Conservation (phyloP, 495 filamentous ascomycete genomes). For the Pseudomonodictys pantanalensis region DNA sequence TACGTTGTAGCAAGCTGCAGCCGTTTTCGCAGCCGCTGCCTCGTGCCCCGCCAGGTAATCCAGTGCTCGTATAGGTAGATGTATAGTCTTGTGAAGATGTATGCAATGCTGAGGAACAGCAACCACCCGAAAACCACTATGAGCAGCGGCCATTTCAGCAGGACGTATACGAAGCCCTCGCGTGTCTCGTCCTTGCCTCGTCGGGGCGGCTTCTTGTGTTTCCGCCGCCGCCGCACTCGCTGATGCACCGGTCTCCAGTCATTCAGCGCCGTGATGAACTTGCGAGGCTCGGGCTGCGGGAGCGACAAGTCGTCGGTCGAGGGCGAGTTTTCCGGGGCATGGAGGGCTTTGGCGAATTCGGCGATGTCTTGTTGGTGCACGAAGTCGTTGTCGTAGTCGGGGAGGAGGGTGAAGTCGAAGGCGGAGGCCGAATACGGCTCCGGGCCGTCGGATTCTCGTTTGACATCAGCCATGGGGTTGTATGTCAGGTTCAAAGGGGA, state of each 20-base stretch:
- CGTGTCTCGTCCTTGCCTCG: conserved; percentile 80
- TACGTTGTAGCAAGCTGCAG: conserved; percentile 71
- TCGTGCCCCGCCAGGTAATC: conserved; percentile 69
- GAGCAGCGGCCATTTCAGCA: conserved; percentile 91
- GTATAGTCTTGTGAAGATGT: conserved; percentile 80
- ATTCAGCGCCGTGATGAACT: conserved; percentile 48
- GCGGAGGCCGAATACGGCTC: conserved; percentile 29
- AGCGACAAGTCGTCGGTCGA: conserved; percentile 41
- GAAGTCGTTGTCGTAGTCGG: conserved; percentile 46
- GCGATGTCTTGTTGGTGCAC: conserved; percentile 39
- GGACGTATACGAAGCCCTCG: conserved; percentile 82
- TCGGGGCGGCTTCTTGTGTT: conserved; percentile 35
- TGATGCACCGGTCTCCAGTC: conserved; percentile 48
- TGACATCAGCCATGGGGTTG: conserved; percentile 40
- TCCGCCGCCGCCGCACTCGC: conserved; percentile 40
- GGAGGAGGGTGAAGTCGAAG: conserved; percentile 42
- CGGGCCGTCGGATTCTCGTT: conserved; percentile 38
- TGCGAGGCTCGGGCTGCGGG: conserved; percentile 19
- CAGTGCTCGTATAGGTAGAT: conserved; percentile 84
- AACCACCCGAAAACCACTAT: conserved; percentile 78
- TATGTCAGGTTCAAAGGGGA: neutral
- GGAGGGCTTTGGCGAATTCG: conserved; percentile 44
- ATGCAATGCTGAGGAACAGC: conserved; percentile 60
- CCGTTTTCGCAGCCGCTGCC: conserved; percentile 64
- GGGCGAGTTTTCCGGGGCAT: conserved; percentile 42